Evolutionary conservation across 2,329 filamentous ascomycete species (phyloP).

Genomic region (Colletotrichum agaves): DNA sequence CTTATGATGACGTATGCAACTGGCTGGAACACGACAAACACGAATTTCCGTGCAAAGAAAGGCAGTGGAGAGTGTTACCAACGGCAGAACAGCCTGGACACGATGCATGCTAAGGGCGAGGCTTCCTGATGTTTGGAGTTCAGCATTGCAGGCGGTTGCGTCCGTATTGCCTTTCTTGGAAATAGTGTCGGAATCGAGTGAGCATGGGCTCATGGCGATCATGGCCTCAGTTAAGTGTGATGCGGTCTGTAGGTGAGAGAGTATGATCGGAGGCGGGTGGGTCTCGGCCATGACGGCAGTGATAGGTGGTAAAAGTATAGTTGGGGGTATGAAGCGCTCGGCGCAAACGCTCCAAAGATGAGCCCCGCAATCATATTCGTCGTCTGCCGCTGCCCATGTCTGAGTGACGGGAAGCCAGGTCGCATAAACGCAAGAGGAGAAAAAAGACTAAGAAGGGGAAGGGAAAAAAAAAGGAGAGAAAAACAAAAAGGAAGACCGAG

Average conservation of each 20-base stretch:
- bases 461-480: too few species aligned
- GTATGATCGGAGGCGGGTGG: slow-evolving; percentile 17
- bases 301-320: slow-evolving; percentile 18
- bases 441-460: background rate
- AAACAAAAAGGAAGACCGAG: too few species aligned
- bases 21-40: background rate
- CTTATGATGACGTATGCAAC: slow-evolving; percentile 26
- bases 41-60: background rate
- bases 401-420: background rate
- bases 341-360: slow-evolving; percentile 10
- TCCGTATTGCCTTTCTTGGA: background rate
- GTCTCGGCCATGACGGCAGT: slow-evolving; percentile 19
- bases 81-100: background rate
- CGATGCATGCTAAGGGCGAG: background rate
- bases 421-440: background rate
- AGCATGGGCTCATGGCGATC: slow-evolving; percentile 10
- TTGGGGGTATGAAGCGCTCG: slow-evolving; percentile 15
- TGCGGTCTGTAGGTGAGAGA: slow-evolving; percentile 2
- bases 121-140: background rate
- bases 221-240: background rate
- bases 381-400: background rate
- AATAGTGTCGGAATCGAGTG: background rate
- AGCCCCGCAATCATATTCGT: slow-evolving; percentile 1
- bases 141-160: background rate
- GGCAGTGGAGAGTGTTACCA: background rate